Evolutionary conservation across 75 land plant genomes (phyloP), one percentile per base, ranked within the genome.

Genomic region (Larix kaempferi): DNA sequence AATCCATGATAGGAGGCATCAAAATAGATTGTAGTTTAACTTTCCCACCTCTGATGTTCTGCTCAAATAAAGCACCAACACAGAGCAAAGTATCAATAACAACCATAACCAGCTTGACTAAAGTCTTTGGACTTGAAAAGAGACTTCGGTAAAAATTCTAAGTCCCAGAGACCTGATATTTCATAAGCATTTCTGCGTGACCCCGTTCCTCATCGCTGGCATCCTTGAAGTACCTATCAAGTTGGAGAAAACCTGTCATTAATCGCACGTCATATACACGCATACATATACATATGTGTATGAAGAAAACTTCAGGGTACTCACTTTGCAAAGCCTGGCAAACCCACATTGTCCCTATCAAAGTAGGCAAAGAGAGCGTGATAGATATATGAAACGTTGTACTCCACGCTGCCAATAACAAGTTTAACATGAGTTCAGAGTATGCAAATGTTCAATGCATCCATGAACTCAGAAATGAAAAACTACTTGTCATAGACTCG

Each of bases 291-390:
- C 12, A 11, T 0, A 1, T 10, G 10, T 49, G 2, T 49, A 49
- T 10, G 12, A 49, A 49, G 54, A 49, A 49, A 49, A 49, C 12
- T 10, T 10, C 12, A 1, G 54, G 2, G 54, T 49, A 49, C 84
- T 85, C 85, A 95, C 98, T 88, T 93, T 23, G 96, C 98, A 26
- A 95, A 79, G 23, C 96, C 96, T 74, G 87, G 93, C 21, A 95
- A 91, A 0, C 82, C 96, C 57, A 95, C 97, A 41, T 95, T 94
- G 79, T 94, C 97, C 11, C 98, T 74, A 58, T 95, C 98, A 56
- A 95, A 95, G 81, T 91, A 95, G 57, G 97, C 91, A 77, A 71
- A 95, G 88, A 95, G 79, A 33, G 98, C 86, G 66, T 95, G 97
- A 62, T 94, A 95, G 54, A 88, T 86, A 65, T 95, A 95, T 8